These are phyloP conservation scores for Ogataea thermomethanolica DNA, from an alignment of 805 yeast genomes.

Conservation along the genomic window DNA sequence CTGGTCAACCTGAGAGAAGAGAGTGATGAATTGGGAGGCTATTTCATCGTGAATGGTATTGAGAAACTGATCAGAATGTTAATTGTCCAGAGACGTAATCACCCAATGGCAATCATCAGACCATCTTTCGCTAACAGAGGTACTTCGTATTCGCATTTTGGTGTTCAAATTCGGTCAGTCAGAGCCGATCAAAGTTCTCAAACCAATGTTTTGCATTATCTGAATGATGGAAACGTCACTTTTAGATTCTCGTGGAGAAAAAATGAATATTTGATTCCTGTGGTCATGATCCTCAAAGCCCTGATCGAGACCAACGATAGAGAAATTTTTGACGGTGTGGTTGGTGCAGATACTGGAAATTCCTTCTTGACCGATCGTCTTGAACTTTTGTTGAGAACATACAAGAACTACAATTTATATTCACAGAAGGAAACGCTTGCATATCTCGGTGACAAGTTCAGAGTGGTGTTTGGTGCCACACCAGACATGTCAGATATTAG, in stretches of 20 bases:
- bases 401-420: slow-evolving; percentile 73
- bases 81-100: slow-evolving; percentile 96
- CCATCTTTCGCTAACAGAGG: slow-evolving; percentile 95
- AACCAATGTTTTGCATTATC: slow-evolving; percentile 94
- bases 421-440: slow-evolving; percentile 89
- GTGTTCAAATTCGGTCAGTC: slow-evolving; percentile 91
- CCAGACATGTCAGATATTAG: slow-evolving; percentile 86
- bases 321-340: slow-evolving; percentile 93
- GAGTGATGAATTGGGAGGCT: slow-evolving; percentile 94
- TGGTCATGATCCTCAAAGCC: slow-evolving; percentile 87
- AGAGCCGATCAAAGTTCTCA: slow-evolving; percentile 98
- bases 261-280: slow-evolving; percentile 92
- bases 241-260: slow-evolving; percentile 97
- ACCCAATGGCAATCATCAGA: slow-evolving; percentile 96
- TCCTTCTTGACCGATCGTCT: slow-evolving; percentile 97
- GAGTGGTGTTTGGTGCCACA: slow-evolving; percentile 87
- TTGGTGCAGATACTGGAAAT: slow-evolving; percentile 81
- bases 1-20: slow-evolving; percentile 81
- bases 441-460: slow-evolving; percentile 91
- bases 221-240: slow-evolving; percentile 93
- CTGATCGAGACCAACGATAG: slow-evolving; percentile 87
- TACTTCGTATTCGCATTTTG: slow-evolving; percentile 78
- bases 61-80: slow-evolving; percentile 96
- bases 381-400: slow-evolving; percentile 85
- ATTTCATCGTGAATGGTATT: slow-evolving; percentile 93